These are phyloP conservation scores for Filobasidium uniguttulatum DNA, from an alignment of 1,284 basidiomycete genomes.

Conservation along the genomic window DNA sequence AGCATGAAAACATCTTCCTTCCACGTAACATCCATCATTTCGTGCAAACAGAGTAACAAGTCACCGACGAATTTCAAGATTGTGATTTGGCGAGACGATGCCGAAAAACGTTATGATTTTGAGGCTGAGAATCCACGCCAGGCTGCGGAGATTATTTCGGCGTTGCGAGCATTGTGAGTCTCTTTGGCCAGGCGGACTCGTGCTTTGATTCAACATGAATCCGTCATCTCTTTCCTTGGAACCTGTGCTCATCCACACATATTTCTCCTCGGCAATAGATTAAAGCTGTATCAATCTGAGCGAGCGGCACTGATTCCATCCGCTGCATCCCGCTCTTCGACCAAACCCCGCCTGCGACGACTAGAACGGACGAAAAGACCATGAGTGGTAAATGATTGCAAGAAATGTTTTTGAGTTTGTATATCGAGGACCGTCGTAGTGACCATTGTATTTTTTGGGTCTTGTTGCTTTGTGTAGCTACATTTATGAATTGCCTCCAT, in stretches of 20 bases:
- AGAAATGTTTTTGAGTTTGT: neutral
- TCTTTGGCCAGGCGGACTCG: neutral
- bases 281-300: constrained; percentile 12
- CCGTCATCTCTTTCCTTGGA: neutral
- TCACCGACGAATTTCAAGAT: constrained; percentile 73
- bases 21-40: constrained; percentile 74
- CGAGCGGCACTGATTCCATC: neutral
- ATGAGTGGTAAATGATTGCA: too few relatives aligned
- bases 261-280: too few relatives aligned
- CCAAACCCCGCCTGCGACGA: neutral
- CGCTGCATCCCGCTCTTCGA: neutral
- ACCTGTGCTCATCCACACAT: neutral
- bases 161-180: constrained; percentile 20
- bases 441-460: too few relatives aligned
- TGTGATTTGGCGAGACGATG: constrained; percentile 53
- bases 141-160: constrained; percentile 41
- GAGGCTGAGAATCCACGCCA: constrained; percentile 76
- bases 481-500: too few relatives aligned
- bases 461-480: too few relatives aligned
- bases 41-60: constrained; percentile 71
- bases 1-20: constrained; percentile 80
- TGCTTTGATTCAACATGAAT: neutral
- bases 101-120: constrained; percentile 86
- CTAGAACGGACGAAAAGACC: neutral
- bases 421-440: too few relatives aligned